Percentiles rank a stretch among this genome's conserved stretches.
Evolutionary conservation across 108 stramenopile species (phyloP).

Genomic region (Thalassiosira profunda): DNA sequence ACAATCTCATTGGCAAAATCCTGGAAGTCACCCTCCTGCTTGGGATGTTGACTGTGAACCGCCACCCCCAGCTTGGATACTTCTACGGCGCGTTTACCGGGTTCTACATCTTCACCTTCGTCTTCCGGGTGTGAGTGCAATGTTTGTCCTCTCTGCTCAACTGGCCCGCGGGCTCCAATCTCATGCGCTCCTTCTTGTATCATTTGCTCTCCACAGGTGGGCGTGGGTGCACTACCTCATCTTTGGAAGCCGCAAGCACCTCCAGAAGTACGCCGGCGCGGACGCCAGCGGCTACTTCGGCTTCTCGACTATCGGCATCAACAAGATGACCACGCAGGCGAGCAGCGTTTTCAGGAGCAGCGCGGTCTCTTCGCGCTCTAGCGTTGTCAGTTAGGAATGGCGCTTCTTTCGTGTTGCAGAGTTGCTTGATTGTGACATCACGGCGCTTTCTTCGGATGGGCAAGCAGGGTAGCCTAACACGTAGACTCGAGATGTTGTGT

Average conservation of each 20-base stretch:
- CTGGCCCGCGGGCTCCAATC: too few relatives aligned
- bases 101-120: conserved; percentile 16
- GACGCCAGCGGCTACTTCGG: conserved; percentile 44
- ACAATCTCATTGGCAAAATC: conserved; percentile 10
- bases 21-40: conserved; percentile 29
- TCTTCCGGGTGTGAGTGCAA: conserved; percentile 21
- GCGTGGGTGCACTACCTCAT: conserved; percentile 43
- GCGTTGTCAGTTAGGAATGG: too few relatives aligned
- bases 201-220: conserved; percentile 4
- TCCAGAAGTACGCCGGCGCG: conserved; percentile 32
- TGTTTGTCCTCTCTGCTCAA: too few relatives aligned
- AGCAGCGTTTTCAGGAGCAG: background rate
- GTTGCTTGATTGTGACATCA: too few relatives aligned
- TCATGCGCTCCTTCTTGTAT: background rate
- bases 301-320: conserved; percentile 44
- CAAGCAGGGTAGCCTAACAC: background rate
- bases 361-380: background rate
- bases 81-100: conserved; percentile 25
- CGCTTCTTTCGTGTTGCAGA: too few relatives aligned
- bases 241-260: conserved; percentile 40
- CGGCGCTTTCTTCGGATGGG: background rate
- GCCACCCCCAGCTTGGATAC: conserved; percentile 21
- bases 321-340: conserved; percentile 17
- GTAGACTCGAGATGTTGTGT: background rate
- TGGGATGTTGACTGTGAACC: conserved; percentile 14